Evolutionary conservation across 2,329 filamentous ascomycete species (phyloP).

Genomic region (Xylaria sp.): DNA sequence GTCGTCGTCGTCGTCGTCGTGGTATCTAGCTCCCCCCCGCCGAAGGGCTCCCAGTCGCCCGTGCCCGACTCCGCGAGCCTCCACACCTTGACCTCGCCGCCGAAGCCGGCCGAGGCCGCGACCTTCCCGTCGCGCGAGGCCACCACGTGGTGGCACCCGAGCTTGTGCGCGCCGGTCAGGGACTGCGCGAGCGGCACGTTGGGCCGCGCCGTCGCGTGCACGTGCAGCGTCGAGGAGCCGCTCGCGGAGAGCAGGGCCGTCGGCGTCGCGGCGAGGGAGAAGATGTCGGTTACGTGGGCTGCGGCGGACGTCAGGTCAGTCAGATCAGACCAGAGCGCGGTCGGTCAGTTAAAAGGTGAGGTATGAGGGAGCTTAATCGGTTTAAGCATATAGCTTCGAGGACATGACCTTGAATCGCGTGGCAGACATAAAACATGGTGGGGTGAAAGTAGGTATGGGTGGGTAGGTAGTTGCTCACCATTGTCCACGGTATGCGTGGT

Average conservation of each 20-base stretch:
- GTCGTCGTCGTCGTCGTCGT: no score
- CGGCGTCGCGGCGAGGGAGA: conserved; percentile 75
- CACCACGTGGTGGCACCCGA: conserved; percentile 89
- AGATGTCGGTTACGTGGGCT: conserved; percentile 87
- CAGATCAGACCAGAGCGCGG: no score
- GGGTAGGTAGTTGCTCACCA: conserved; percentile 61
- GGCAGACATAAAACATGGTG: conserved; percentile 9
- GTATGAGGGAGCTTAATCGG: conserved; percentile 30
- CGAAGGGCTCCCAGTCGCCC: conserved; percentile 54
- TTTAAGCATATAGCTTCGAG: conserved; percentile 20
- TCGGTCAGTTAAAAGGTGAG: no score
- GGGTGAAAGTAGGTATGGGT: conserved; percentile 7
- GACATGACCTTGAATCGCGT: conserved; percentile 1
- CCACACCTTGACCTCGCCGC: conserved; percentile 88
- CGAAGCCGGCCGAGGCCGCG: conserved; percentile 86
- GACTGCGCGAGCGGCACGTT: conserved; percentile 80
- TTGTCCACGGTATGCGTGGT: conserved; percentile 89
- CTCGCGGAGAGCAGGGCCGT: conserved; percentile 79
- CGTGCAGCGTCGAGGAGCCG: conserved; percentile 78
- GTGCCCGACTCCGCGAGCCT: conserved; percentile 60
- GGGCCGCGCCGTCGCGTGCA: conserved; percentile 74
- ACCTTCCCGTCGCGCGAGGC: conserved; percentile 69
- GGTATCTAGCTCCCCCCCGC: conserved; percentile 48
- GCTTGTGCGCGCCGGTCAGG: conserved; percentile 76
- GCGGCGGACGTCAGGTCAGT: conserved; percentile 4